phyloP scores from a whole-genome alignment of 495 filamentous ascomycete species.

The Penicillium lagena region DNA sequence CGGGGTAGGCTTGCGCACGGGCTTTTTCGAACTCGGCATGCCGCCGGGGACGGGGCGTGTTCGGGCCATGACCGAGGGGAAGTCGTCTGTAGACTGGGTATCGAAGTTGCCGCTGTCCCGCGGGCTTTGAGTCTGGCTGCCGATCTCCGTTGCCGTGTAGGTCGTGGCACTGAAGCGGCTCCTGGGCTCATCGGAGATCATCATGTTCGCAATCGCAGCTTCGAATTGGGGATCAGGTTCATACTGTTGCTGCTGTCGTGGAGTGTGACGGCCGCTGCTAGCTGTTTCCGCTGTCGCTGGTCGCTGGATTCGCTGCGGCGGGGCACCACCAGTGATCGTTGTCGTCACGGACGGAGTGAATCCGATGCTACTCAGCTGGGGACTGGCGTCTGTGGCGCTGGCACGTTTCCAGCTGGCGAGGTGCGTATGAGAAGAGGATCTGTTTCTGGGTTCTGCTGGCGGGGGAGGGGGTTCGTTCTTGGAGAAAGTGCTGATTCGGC shows the following conservation, averaged over 20 bases:
- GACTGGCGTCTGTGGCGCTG: slow-evolving; percentile 2
- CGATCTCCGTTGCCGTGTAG: slow-evolving; percentile 50
- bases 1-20: slow-evolving; percentile 46
- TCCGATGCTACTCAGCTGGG: slow-evolving; percentile 6
- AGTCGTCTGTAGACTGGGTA: slow-evolving; percentile 28
- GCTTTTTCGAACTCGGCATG: slow-evolving; percentile 37
- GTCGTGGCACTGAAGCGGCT: slow-evolving; percentile 74
- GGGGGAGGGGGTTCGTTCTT: slow-evolving; percentile 15
- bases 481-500: slow-evolving; percentile 14
- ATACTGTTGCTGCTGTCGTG: slow-evolving; percentile 3
- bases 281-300: slow-evolving; percentile 6
- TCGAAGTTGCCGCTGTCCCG: slow-evolving; percentile 31
- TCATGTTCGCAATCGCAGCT: slow-evolving; percentile 16
- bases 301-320: slow-evolving; percentile 6
- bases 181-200: slow-evolving; percentile 38
- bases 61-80: slow-evolving; percentile 41
- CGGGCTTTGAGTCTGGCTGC: slow-evolving; percentile 29
- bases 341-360: slow-evolving; percentile 28
- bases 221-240: slow-evolving; percentile 15
- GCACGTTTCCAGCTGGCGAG: background rate
- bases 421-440: slow-evolving; percentile 19
- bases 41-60: slow-evolving; percentile 39
- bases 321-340: slow-evolving; percentile 31
- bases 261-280: background rate
- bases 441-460: slow-evolving; percentile 8